Percentiles rank a stretch among this genome's conserved stretches.
These are phyloP conservation scores for Aspergillus cavernicola DNA, from an alignment of 495 filamentous ascomycete species.

Conservation along the genomic window DNA sequence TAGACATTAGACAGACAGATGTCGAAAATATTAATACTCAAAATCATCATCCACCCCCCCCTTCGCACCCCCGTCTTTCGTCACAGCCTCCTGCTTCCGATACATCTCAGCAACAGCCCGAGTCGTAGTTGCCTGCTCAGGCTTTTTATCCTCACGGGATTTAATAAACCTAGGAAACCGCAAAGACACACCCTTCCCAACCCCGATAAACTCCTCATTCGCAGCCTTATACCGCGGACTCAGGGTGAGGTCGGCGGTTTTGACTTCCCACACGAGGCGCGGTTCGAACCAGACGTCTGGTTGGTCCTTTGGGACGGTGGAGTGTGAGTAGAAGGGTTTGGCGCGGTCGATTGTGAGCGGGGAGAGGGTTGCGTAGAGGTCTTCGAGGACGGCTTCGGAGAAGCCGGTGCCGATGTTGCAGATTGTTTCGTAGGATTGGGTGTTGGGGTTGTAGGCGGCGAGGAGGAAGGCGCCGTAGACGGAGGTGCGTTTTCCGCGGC, in stretches of 20 bases:
- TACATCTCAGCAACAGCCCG: slow-evolving; percentile 95
- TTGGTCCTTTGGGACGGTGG: slow-evolving; percentile 78
- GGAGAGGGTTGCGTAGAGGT: slow-evolving; percentile 68
- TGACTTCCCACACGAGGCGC: slow-evolving; percentile 93
- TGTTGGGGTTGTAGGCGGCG: slow-evolving; percentile 80
- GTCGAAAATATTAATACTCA: slow-evolving; percentile 77
- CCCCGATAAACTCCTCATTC: slow-evolving; percentile 57
- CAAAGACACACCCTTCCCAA: slow-evolving; percentile 80
- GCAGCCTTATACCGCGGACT: slow-evolving; percentile 87
- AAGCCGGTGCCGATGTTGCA: slow-evolving; percentile 99
- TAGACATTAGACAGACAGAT: too few relatives aligned
- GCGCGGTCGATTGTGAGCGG: slow-evolving; percentile 76
- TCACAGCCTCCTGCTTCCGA: slow-evolving; percentile 82
- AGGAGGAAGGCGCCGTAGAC: slow-evolving; percentile 94
- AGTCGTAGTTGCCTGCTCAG: slow-evolving; percentile 81
- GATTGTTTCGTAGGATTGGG: slow-evolving; percentile 83
- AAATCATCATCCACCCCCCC: slow-evolving; percentile 94
- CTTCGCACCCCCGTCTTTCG: slow-evolving; percentile 60
- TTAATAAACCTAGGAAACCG: slow-evolving; percentile 92
- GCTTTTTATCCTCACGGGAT: slow-evolving; percentile 87
- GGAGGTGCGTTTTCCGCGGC: slow-evolving; percentile 90
- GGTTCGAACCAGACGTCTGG: slow-evolving; percentile 99
- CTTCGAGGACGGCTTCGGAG: slow-evolving; percentile 79
- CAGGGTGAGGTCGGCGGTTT: slow-evolving; percentile 90
- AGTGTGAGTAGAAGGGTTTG: slow-evolving; percentile 92